Percentiles rank a stretch among this genome's conserved stretches.
Conservation (phyloP, 345 rosid genomes). For the Arabidopsis arenosa region DNA sequence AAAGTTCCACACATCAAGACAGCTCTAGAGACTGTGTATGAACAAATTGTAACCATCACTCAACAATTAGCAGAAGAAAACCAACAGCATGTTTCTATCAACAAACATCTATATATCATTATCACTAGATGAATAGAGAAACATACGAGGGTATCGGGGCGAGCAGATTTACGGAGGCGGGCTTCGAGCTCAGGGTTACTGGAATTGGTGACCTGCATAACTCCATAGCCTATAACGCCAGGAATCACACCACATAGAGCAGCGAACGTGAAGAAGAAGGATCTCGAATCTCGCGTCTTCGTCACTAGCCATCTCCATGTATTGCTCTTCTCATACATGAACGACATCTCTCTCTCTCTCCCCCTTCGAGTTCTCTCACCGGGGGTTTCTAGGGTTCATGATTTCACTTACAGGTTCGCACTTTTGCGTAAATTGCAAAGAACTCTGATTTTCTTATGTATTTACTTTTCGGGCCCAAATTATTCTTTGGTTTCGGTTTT, state of each 20-base stretch:
- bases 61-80: conserved; percentile 5
- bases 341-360: conserved; percentile 52
- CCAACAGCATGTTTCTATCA: neutral
- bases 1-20: neutral
- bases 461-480: neutral
- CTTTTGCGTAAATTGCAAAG: conserved; percentile 19
- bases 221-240: conserved; percentile 81
- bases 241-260: conserved; percentile 92
- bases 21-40: conserved; percentile 15
- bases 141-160: conserved; percentile 78
- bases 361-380: conserved; percentile 27
- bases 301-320: conserved; percentile 83
- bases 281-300: conserved; percentile 79
- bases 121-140: no score
- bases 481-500: neutral
- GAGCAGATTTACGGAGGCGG: conserved; percentile 76
- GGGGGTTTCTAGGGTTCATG: conserved; percentile 45
- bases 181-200: conserved; percentile 80
- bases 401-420: conserved; percentile 1
- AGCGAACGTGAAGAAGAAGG: conserved; percentile 90
- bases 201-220: conserved; percentile 87
- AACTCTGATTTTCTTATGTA: neutral
- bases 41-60: conserved; percentile 19
- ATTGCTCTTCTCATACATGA: conserved; percentile 71
- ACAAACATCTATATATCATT: neutral